Evolutionary conservation across 805 yeast species (phyloP).

Genomic region (Yamadazyma nakazawae): DNA sequence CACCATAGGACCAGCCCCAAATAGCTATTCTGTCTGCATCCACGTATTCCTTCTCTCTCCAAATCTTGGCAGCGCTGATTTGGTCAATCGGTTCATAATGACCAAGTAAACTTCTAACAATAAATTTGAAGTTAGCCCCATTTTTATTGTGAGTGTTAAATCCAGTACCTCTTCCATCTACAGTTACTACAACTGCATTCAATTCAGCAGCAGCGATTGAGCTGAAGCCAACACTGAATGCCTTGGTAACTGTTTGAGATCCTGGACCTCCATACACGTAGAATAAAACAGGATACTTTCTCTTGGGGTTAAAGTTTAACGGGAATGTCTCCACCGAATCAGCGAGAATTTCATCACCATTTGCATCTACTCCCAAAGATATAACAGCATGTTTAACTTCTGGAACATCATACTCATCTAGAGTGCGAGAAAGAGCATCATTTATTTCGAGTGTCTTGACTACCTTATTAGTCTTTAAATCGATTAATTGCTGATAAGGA

Average conservation of each 20-base stretch:
- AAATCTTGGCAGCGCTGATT: constrained; percentile 74
- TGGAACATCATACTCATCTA: constrained; percentile 57
- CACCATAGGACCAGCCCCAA: constrained; percentile 99
- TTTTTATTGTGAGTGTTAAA: constrained; percentile 62
- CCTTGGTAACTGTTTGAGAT: constrained; percentile 72
- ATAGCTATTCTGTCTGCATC: constrained; percentile 66
- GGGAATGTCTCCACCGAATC: constrained; percentile 81
- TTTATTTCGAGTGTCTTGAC: constrained; percentile 49
- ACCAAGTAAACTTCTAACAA: constrained; percentile 82
- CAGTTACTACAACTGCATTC: constrained; percentile 84
- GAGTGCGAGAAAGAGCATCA: constrained; percentile 32
- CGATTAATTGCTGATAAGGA: constrained; percentile 73
- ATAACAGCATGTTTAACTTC: constrained; percentile 49
- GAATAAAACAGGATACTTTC: constrained; percentile 81
- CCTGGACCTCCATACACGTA: constrained; percentile 96
- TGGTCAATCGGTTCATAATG: constrained; percentile 82
- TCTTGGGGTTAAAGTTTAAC: constrained; percentile 55
- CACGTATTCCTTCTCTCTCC: constrained; percentile 62
- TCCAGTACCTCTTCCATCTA: constrained; percentile 97
- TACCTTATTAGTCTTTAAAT: constrained; percentile 26
- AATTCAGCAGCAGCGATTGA: constrained; percentile 73
- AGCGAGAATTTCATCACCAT: constrained; percentile 44
- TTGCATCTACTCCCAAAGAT: constrained; percentile 48
- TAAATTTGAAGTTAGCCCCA: constrained; percentile 56
- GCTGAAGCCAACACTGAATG: constrained; percentile 62